Evolutionary conservation across 805 yeast genomes (phyloP), one percentile per base, ranked within the genome.

Genomic region (Grigorovia yakushimaensis): DNA sequence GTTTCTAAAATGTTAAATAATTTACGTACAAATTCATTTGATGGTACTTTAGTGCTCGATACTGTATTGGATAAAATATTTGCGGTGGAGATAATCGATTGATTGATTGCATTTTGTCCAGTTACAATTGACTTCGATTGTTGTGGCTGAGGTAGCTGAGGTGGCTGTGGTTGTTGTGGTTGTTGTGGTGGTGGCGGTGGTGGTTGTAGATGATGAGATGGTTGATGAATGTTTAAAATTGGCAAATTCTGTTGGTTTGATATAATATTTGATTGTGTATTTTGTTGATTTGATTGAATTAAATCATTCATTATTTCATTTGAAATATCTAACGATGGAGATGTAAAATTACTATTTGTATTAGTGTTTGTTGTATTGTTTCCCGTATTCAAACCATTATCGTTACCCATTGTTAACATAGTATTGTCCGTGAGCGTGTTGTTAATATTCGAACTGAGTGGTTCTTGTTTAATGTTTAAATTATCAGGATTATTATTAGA

Each of bases 1-100:
- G n/a, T n/a, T n/a, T n/a, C 93, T 42, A 91, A 73, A 89, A 91
- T 91, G 50, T 81, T 82, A 63, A 78, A 88, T 33, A 84, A 66
- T 62, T 84, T 84, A 56, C 84, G 80, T 40, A 84, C 93, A 56
- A 84, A 84, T 62, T 84, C 94, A 51, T 81, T 81, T n/a, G 84
- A 80, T 1, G 82, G 46, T 17, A 49, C 44, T 41, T 48, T 50
- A 24, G 27, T 38, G 17, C 5, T 33, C 15, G 17, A 13, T 13
- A 17, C 6, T 15, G 37, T 11, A 33, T 11, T 33, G 15, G 37
- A 33, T 33, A 33, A 15, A 33, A 33, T 33, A 33, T 33, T 33
- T 33, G 37, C n/a, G 6, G 37, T 33, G n/a, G 37, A 33, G 11
- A 33, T 33, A 15, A 33, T n/a, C 11, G 17, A 9, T 33, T 33